These are phyloP conservation scores for Erysimum pusillum DNA, from an alignment of 441 rosid genomes.

Conservation along the genomic window DNA sequence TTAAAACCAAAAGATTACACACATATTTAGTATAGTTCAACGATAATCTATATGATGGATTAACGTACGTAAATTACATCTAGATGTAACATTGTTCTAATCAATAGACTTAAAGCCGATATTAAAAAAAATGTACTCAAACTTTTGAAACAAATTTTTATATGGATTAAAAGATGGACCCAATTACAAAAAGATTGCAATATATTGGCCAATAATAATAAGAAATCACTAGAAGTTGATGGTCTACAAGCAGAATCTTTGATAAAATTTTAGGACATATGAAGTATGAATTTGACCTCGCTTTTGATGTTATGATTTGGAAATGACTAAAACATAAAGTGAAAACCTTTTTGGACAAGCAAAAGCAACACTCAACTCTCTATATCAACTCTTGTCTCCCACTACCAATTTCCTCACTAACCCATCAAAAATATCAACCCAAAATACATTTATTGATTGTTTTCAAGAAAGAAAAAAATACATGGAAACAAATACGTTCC, in stretches of 20 bases:
- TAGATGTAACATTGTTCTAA: not conserved
- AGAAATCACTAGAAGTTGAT: conserved; percentile 45
- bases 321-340: conserved; percentile 44
- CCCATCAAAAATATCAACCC: conserved; percentile 16
- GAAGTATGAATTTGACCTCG: conserved; percentile 39
- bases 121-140: not conserved
- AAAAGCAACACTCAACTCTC: conserved; percentile 39
- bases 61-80: not conserved
- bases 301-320: conserved; percentile 43
- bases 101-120: not conserved
- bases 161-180: conserved; percentile 12
- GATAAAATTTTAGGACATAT: conserved; percentile 13
- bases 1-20: not conserved
- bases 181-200: conserved; percentile 18
- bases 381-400: conserved; percentile 43
- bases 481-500: not conserved
- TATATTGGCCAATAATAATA: conserved; percentile 28
- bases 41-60: not conserved
- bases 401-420: conserved; percentile 13
- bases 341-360: conserved; percentile 12
- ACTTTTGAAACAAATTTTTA: not conserved
- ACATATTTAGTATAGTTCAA: not conserved
- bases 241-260: conserved; percentile 40
- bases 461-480: not conserved
- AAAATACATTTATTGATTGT: conserved; percentile 11